These are phyloP conservation scores for Cerioporus squamosus DNA, from an alignment of 1,284 basidiomycete species.

Conservation along the genomic window DNA sequence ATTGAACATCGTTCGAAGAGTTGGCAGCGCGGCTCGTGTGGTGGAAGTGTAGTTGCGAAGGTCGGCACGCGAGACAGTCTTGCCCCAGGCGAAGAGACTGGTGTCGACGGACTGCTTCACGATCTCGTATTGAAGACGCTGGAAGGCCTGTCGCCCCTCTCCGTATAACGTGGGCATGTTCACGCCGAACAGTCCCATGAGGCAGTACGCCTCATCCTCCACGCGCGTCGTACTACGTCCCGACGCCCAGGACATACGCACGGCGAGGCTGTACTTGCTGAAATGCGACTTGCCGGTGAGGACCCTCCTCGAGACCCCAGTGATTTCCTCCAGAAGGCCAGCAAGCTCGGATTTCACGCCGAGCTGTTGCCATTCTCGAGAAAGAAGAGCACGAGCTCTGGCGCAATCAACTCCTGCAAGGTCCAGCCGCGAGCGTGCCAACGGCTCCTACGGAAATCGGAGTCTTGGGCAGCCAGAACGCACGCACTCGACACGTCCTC, in stretches of 20 bases:
- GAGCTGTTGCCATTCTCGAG: slow-evolving; percentile 3
- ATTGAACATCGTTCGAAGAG: not conserved
- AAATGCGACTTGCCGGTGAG: slow-evolving; percentile 2
- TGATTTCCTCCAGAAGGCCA: slow-evolving; percentile 3
- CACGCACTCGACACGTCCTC: slow-evolving; percentile 6
- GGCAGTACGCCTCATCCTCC: slow-evolving; percentile 20
- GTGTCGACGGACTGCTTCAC: slow-evolving; percentile 13
- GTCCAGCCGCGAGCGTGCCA: slow-evolving; percentile 20
- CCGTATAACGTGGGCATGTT: slow-evolving; percentile 19
- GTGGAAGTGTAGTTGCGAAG: not conserved
- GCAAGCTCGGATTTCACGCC: slow-evolving; percentile 10
- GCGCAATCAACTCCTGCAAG: slow-evolving; percentile 17
- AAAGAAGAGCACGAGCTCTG: slow-evolving; percentile 12
- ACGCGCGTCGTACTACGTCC: slow-evolving; percentile 12
- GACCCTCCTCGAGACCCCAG: slow-evolving; percentile 8
- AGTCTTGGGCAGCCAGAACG: not conserved
- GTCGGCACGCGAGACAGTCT: not conserved
- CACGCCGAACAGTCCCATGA: slow-evolving; percentile 19
- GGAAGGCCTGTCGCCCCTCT: slow-evolving; percentile 15
- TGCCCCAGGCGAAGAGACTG: slow-evolving; percentile 17
- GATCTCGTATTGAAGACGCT: slow-evolving; percentile 19
- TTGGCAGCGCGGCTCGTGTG: not conserved
- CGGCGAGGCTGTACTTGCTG: slow-evolving; percentile 12
- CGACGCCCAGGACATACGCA: slow-evolving; percentile 20
- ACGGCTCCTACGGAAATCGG: slow-evolving; percentile 8